A percentile compares a stretch with the other conserved stretches of the same genome.
These are phyloP conservation scores for Penicillium oxalicum DNA, from an alignment of 2,329 filamentous ascomycete genomes.

Conservation along the genomic window DNA sequence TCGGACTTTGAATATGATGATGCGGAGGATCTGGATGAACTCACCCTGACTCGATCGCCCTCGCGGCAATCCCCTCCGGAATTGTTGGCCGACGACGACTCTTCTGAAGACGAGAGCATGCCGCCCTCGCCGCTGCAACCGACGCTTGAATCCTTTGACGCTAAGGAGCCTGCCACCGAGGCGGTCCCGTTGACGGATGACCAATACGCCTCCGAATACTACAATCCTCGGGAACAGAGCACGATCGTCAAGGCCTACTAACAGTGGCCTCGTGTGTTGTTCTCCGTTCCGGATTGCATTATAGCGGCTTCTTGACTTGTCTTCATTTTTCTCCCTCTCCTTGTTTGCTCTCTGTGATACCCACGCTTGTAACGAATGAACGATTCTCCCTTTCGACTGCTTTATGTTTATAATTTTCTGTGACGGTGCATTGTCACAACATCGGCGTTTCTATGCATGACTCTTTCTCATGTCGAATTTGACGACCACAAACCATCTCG, in stretches of 20 bases:
- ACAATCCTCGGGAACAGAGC: slow-evolving; percentile 40
- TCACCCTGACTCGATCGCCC: slow-evolving; percentile 62
- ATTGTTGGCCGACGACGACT: slow-evolving; percentile 60
- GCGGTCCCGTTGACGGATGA: slow-evolving; percentile 33
- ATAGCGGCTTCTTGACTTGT: slow-evolving; percentile 5
- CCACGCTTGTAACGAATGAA: slow-evolving; percentile 16
- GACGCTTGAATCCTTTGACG: slow-evolving; percentile 54
- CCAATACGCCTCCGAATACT: slow-evolving; percentile 46
- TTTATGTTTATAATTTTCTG: slow-evolving; percentile 3
- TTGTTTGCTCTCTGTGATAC: slow-evolving; percentile 14
- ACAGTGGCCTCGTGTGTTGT: slow-evolving; percentile 6
- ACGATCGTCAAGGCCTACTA: slow-evolving; percentile 48
- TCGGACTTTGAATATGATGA: slow-evolving; percentile 55
- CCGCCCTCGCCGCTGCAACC: slow-evolving; percentile 61
- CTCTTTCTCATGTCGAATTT: too few species aligned
- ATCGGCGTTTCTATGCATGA: slow-evolving; percentile 13
- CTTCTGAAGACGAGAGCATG: slow-evolving; percentile 65
- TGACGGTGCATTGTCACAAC: slow-evolving; percentile 8
- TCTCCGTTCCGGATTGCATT: slow-evolving; percentile 16
- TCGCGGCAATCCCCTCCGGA: slow-evolving; percentile 66
- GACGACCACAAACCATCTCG: too few species aligned
- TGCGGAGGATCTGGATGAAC: slow-evolving; percentile 53
- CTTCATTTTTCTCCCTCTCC: not conserved
- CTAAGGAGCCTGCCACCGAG: slow-evolving; percentile 48
- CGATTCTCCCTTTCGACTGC: not conserved